Evolutionary conservation across 768 basidiomycete species (phyloP), one percentile per base, ranked within the genome.

Genomic region (Dacryopinax primogenitus): DNA sequence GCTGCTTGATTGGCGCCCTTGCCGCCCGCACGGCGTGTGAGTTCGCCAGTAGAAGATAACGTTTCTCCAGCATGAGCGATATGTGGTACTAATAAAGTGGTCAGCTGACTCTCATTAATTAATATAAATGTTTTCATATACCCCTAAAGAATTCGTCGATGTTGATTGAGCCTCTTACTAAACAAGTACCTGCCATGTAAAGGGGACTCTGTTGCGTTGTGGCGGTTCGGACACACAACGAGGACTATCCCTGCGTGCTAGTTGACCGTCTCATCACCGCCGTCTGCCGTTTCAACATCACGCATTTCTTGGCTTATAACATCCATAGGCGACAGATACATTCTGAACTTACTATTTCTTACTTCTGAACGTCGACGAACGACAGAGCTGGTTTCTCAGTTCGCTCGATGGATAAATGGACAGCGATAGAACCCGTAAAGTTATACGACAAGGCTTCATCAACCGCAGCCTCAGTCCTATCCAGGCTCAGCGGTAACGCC

Each of bases 401-500:
- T 9, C 26, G 33, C 36, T 47, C 33, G 61, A 89, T 91, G 90
- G 86, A 94, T 77, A 89, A 88, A 75, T 93, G 93, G 75, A 79
- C 84, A n/a, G 82, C 89, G 0, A 82, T 94, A 39, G 87, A 92
- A 72, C 62, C 67, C 69, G 74, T 76, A 64, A 72, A 72, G 58
- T 71, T 76, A 18, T 66, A 66, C 28, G 45, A 26, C 71, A 77
- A 36, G 67, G 71, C 23, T 69, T 73, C 62, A 71, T 71, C 75
- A 65, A 69, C 75, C 69, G 66, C 75, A 74, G 33, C 67, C 37
- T 64, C 33, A 65, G 44, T 23, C 63, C 1, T 21, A 37, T 47
- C 39, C 51, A 21, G n/a, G 67, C 16, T 66, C 33, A 34, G 63
- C 67, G 39, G 69, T 64, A 62, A 65, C 36, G 68, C 37, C 33